These are phyloP conservation scores for Arthrinium phaeospermum DNA, from an alignment of 2,329 filamentous ascomycete species.

Conservation along the genomic window DNA sequence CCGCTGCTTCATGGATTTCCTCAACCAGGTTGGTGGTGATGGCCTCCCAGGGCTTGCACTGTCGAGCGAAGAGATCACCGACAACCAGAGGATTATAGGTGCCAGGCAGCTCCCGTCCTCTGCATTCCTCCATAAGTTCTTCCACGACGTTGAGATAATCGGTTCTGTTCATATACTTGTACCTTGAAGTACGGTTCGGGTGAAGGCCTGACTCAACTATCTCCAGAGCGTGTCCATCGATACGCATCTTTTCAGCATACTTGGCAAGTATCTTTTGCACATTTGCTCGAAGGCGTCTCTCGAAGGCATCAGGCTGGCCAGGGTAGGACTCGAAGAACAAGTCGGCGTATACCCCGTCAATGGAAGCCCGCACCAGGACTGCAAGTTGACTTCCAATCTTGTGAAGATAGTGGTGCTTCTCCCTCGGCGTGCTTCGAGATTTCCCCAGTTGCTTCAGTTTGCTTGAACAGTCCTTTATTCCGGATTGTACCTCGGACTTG, in stretches of 20 bases:
- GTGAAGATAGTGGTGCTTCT: conserved; percentile 51
- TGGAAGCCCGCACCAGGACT: conserved; percentile 44
- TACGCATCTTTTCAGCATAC: conserved; percentile 32
- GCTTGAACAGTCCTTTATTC: conserved; percentile 36
- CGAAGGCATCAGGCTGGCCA: conserved; percentile 32
- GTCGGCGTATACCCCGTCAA: conserved; percentile 50
- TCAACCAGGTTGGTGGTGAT: conserved; percentile 34
- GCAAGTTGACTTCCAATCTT: conserved; percentile 45
- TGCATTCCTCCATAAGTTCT: conserved; percentile 31
- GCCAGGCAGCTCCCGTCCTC: conserved; percentile 35
- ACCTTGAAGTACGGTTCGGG: conserved; percentile 25
- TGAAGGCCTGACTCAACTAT: conserved; percentile 30
- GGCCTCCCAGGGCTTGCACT: conserved; percentile 35
- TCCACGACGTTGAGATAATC: conserved; percentile 29
- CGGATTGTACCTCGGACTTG: conserved; percentile 39
- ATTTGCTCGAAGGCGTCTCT: conserved; percentile 33
- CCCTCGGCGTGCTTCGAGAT: conserved; percentile 42
- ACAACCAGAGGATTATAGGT: conserved; percentile 36
- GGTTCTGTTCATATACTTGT: conserved; percentile 16
- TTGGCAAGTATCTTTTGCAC: conserved; percentile 31
- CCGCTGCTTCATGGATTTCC: conserved; percentile 33
- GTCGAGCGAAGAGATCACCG: conserved; percentile 33
- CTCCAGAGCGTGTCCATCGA: conserved; percentile 33
- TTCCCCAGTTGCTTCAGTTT: conserved; percentile 49
- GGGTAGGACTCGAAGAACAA: conserved; percentile 46